phyloP scores from a whole-genome alignment of 768 basidiomycete species.

The Lyophyllum decastes region DNA sequence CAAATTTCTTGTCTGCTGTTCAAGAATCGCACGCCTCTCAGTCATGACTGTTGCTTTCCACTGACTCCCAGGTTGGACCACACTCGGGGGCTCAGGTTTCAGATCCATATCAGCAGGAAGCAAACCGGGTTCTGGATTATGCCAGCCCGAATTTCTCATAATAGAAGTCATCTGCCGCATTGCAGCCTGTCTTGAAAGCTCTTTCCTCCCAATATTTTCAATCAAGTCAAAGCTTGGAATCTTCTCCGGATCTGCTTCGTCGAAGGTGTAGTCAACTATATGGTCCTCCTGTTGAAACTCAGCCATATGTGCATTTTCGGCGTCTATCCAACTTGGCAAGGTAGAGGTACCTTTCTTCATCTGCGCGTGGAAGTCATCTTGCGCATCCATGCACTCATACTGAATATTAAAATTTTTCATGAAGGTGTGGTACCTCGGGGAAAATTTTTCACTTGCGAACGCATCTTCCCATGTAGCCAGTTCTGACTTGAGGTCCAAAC shows the following conservation, averaged over 20 bases:
- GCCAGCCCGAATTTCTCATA: not conserved
- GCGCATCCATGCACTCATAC: constrained; percentile 32
- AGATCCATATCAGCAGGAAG: not conserved
- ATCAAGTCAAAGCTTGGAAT: not conserved
- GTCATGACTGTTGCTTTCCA: not conserved
- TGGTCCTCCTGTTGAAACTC: not conserved
- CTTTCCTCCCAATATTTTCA: not conserved
- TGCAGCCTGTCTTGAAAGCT: not conserved
- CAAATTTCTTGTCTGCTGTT: not conserved
- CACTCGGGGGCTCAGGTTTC: not conserved
- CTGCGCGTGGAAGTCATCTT: constrained; percentile 28
- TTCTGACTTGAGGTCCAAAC: constrained; percentile 18
- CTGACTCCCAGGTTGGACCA: not conserved
- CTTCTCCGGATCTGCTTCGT: not conserved
- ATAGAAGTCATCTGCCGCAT: not conserved
- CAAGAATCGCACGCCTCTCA: not conserved
- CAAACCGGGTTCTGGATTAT: not conserved
- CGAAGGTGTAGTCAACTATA: not conserved
- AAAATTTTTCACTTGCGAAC: constrained; percentile 18
- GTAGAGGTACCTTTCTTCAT: not conserved
- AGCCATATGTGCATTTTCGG: not conserved
- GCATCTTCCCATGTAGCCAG: constrained; percentile 23
- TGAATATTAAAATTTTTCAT: constrained; percentile 29
- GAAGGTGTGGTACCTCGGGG: constrained; percentile 7
- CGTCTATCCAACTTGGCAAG: not conserved